Evolutionary conservation across 202 grass and related monocot species (phyloP).

Genomic region (Panicum virgatum): DNA sequence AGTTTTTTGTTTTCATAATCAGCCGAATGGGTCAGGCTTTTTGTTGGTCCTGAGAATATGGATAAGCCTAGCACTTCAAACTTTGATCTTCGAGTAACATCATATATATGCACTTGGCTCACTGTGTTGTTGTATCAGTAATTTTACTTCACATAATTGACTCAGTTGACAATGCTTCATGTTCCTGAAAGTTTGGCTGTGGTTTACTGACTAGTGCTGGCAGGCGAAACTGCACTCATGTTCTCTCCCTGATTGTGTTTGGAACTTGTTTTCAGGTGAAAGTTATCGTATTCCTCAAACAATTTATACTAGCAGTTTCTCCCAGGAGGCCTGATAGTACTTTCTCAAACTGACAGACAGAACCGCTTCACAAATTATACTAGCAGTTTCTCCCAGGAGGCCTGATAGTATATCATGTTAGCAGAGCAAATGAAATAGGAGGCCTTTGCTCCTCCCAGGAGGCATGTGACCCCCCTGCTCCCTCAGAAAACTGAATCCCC

Average conservation of each 20-base stretch:
- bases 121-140: neutral
- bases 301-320: too few relatives aligned
- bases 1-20: neutral
- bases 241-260: neutral
- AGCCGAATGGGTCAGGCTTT: neutral
- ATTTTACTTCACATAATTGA: neutral
- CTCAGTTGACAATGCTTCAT: neutral
- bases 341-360: too few relatives aligned
- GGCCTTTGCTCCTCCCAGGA: slow-evolving; percentile 26
- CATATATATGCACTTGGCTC: neutral
- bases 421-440: neutral
- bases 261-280: slow-evolving; percentile 1
- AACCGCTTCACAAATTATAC: too few relatives aligned
- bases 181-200: neutral
- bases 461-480: slow-evolving; percentile 28
- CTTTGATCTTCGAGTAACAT: neutral
- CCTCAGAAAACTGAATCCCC: neutral
- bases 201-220: neutral
- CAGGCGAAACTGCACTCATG: neutral
- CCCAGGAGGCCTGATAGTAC: too few relatives aligned
- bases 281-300: neutral
- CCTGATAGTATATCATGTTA: too few relatives aligned
- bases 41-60: neutral
- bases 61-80: neutral
- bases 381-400: too few relatives aligned